Base-by-base conservation (phyloP, 352 stramenopile species). In the Phytopythium aichiense region DNA sequence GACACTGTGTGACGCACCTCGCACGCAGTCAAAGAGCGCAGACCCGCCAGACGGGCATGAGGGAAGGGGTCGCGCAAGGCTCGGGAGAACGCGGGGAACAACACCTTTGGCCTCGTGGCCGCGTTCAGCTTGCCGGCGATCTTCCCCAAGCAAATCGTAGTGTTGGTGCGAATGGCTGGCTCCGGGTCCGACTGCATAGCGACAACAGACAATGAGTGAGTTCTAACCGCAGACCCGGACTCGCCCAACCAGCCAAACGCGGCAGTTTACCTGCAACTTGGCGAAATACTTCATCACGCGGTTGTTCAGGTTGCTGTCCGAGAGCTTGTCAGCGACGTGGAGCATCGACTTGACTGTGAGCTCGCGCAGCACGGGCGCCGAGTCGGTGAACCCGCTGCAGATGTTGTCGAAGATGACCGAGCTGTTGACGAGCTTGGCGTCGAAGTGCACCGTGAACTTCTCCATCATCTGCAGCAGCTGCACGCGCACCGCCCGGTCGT, bases 301-400 rank as follows among this genome's bases (percentile, higher is more conserved):
- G 38, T 87, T 94, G 68, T 98, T 98, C 35, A 98, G 65, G 58
- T 97, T 97, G 45, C 76, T 81, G 61, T 96, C 87, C 37, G 85
- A 91, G 23, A 98, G 76, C 48, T 97, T 95, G 63, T 95, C 86
- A 18, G 88, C 91, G 35, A 98, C 92, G 51, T 95, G 87, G 12
- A 97, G 74, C 86, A 97, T 96, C 54, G 83, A 93, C 63, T 97
- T 97, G 59, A 98, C 87, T 12, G 91, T 98, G 45, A 97, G 87
- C 63, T 98, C 91, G 20, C 91, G 82, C 46, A 98, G 71, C 46
- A 94, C 77, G 0, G 89, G 86, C 49, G 89, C 84, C 1, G 88
- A 87, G 49, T 98, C 91, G 9, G 88, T 94, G 67, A 98, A 98
- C 0, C 91, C 91, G 46, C 87, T 95, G 73, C 88, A 96, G 33